Evolutionary conservation across 1,284 basidiomycete genomes (phyloP).

Genomic region (Malassezia cuniculi): DNA sequence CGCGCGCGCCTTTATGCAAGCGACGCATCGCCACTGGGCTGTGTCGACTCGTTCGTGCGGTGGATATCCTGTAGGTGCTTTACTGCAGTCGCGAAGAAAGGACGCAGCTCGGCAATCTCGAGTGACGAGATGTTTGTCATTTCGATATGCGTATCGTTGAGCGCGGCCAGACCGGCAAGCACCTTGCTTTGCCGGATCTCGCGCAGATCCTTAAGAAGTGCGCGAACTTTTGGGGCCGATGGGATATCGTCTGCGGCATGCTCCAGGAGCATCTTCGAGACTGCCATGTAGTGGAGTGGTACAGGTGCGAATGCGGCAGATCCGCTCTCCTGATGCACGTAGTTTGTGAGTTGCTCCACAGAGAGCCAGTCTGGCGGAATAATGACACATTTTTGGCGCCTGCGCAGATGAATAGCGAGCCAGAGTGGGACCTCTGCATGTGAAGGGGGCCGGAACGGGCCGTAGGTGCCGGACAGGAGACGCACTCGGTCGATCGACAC

Average conservation of each 20-base stretch:
- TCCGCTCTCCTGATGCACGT: conserved; percentile 6
- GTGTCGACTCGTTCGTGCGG: no score
- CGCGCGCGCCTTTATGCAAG: no score
- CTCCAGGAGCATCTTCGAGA: conserved; percentile 75
- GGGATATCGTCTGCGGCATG: conserved; percentile 77
- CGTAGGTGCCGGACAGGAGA: conserved; percentile 52
- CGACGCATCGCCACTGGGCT: no score
- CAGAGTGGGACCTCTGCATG: conserved; percentile 75
- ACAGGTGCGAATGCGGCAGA: conserved; percentile 45
- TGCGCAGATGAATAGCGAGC: conserved; percentile 84
- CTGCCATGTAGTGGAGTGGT: conserved; percentile 64
- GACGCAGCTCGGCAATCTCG: conserved; percentile 36
- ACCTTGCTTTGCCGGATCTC: conserved; percentile 89
- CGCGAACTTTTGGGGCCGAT: conserved; percentile 65
- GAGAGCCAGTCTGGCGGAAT: conserved; percentile 73
- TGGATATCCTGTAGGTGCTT: conserved; percentile 22
- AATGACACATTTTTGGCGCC: conserved; percentile 84
- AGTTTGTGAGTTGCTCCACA: conserved; percentile 3
- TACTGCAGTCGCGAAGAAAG: conserved; percentile 36
- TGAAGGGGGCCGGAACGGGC: conserved; percentile 75
- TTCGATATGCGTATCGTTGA: conserved; percentile 53
- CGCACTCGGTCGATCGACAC: conserved; percentile 35
- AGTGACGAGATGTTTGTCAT: conserved; percentile 42
- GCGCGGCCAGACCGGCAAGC: conserved; percentile 57
- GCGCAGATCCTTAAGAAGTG: conserved; percentile 77